These are phyloP conservation scores for Pleurotus giganteus DNA, from an alignment of 768 basidiomycete genomes.

Conservation along the genomic window DNA sequence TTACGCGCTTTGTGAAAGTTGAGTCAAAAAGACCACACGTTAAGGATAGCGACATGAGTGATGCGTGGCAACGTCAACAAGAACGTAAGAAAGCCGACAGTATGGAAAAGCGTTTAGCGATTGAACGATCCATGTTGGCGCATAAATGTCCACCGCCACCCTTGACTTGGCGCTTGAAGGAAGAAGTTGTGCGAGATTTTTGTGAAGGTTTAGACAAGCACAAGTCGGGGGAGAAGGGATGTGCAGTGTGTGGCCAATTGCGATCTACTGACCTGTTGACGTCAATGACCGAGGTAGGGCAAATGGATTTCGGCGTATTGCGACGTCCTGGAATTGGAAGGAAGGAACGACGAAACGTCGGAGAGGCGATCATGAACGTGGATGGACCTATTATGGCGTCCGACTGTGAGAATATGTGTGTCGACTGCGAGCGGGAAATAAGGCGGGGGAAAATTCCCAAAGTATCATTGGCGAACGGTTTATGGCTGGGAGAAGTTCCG, in stretches of 20 bases:
- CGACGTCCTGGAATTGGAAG: constrained; percentile 3
- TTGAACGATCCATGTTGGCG: too few species aligned
- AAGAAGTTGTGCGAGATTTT: too few species aligned
- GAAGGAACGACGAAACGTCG: not conserved
- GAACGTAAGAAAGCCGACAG: too few species aligned
- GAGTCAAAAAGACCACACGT: too few species aligned
- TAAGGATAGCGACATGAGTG: too few species aligned
- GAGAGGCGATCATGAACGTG: constrained; percentile 8
- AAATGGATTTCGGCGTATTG: constrained; percentile 1
- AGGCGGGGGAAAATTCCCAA: constrained; percentile 15
- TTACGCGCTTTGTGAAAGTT: too few species aligned
- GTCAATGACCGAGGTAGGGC: constrained; percentile 7
- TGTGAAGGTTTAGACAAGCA: too few species aligned
- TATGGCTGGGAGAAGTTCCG: constrained; percentile 36
- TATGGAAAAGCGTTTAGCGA: too few species aligned
- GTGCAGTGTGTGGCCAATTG: constrained; percentile 16
- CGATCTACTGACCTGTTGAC: constrained; percentile 2
- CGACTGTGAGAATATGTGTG: constrained; percentile 12
- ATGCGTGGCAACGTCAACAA: too few species aligned
- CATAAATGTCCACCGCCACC: too few species aligned
- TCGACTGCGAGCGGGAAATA: not conserved
- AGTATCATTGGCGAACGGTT: constrained; percentile 28
- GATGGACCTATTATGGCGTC: constrained; percentile 15
- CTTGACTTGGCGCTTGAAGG: too few species aligned
- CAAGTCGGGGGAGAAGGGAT: too few species aligned